Percentiles rank a stretch among this genome's conserved stretches.
These are phyloP conservation scores for Hansenula lynferdii DNA, from an alignment of 1,139 yeast genomes.

Conservation along the genomic window DNA sequence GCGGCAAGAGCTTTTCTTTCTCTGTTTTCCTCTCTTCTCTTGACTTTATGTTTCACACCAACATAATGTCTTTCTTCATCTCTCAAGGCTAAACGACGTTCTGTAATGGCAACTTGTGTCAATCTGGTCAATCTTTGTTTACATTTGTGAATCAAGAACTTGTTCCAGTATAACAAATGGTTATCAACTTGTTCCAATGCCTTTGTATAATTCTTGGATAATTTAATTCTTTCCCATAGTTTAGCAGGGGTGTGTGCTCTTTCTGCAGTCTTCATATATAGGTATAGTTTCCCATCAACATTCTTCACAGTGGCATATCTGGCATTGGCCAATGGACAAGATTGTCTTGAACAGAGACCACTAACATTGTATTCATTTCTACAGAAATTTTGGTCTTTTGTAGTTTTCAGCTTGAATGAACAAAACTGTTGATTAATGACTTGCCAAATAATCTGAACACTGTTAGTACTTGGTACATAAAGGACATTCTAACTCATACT, in stretches of 20 bases:
- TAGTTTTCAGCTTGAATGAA: conserved; percentile 78
- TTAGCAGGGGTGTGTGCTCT: conserved; percentile 93
- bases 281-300: conserved; percentile 80
- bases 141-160: conserved; percentile 85
- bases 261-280: conserved; percentile 97
- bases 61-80: conserved; percentile 93
- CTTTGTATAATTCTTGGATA: conserved; percentile 81
- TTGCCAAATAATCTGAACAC: conserved; percentile 72
- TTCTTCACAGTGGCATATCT: conserved; percentile 92
- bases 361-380: conserved; percentile 85
- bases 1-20: conserved; percentile 96
- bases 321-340: conserved; percentile 97
- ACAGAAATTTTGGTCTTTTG: conserved; percentile 78
- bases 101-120: conserved; percentile 95
- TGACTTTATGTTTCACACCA: conserved; percentile 89
- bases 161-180: conserved; percentile 88
- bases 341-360: conserved; percentile 87
- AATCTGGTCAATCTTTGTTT: conserved; percentile 92
- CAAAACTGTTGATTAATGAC: conserved; percentile 87
- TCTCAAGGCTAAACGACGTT: conserved; percentile 83
- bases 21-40: conserved; percentile 88
- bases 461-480: conserved; percentile 1
- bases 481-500: conserved; percentile 3
- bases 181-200: conserved; percentile 88
- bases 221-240: conserved; percentile 89